These are phyloP conservation scores for Eremothecium coryli DNA, from an alignment of 1,139 yeast species.

Conservation along the genomic window DNA sequence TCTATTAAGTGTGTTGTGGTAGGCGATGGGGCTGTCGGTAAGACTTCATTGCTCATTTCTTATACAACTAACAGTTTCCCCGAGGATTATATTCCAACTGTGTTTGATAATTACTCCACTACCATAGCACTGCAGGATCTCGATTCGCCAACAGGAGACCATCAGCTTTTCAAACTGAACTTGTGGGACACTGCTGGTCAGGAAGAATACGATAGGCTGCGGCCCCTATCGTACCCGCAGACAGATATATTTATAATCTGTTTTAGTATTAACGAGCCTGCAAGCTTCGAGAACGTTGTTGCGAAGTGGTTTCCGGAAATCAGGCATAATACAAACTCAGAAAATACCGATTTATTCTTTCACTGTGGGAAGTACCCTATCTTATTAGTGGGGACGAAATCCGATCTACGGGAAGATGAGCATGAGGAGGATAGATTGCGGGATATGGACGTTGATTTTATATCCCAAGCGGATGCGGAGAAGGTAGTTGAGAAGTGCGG, in stretches of 20 bases:
- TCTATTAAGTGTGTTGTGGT: conserved; percentile 92
- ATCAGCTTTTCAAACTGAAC: conserved; percentile 56
- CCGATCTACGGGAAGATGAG: conserved; percentile 75
- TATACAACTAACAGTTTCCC: conserved; percentile 94
- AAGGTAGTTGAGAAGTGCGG: conserved; percentile 64
- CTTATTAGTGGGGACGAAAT: conserved; percentile 75
- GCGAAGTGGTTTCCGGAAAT: conserved; percentile 83
- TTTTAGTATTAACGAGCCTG: conserved; percentile 76
- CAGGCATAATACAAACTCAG: conserved; percentile 71
- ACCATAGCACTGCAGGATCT: conserved; percentile 46
- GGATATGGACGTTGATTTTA: conserved; percentile 53
- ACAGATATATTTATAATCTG: conserved; percentile 84
- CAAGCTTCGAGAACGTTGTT: conserved; percentile 68
- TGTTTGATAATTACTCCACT: conserved; percentile 83
- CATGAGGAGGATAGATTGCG: conserved; percentile 64
- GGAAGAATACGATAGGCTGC: conserved; percentile 80
- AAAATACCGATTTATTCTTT: conserved; percentile 26
- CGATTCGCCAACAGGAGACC: conserved; percentile 63
- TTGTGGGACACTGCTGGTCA: conserved; percentile 99
- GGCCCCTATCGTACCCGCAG: conserved; percentile 89
- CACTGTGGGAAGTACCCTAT: conserved; percentile 43
- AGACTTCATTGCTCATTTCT: conserved; percentile 78
- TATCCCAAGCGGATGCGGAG: conserved; percentile 53
- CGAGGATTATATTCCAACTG: conserved; percentile 91
- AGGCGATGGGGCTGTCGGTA: conserved; percentile 96